Percentiles rank a stretch among this genome's conserved stretches.
These are phyloP conservation scores for Solanum pinnatisectum DNA, from an alignment of 257 asterid genomes.

Conservation along the genomic window DNA sequence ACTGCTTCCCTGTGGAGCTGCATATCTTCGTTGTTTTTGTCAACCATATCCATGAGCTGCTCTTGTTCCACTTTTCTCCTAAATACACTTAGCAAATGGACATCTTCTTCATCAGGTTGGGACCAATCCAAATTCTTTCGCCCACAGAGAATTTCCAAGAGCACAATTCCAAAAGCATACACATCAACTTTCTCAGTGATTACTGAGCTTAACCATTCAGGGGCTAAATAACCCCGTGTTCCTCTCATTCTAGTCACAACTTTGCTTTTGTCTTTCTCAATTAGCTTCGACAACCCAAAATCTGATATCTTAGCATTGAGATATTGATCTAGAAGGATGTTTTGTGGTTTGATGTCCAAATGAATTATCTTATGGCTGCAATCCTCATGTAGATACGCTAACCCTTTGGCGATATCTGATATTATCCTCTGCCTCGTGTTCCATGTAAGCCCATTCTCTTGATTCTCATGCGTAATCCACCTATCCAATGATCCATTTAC, in stretches of 20 bases:
- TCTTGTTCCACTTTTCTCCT: not conserved
- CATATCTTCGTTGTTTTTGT: not conserved
- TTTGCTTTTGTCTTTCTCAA: conserved; percentile 11
- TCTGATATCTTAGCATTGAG: conserved; percentile 18
- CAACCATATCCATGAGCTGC: not conserved
- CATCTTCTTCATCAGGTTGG: not conserved
- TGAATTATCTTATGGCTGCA: not conserved
- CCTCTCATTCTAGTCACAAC: conserved; percentile 15
- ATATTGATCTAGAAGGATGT: not conserved
- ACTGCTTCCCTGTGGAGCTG: not conserved
- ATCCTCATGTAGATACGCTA: conserved; percentile 17
- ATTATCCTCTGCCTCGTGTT: not conserved
- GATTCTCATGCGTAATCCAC: conserved; percentile 4
- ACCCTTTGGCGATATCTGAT: conserved; percentile 10
- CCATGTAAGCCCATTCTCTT: conserved; percentile 5
- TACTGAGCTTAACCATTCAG: not conserved
- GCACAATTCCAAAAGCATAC: not conserved
- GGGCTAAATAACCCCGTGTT: not conserved
- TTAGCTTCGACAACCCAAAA: conserved; percentile 14
- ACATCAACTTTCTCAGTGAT: not conserved
- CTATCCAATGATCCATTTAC: conserved; percentile 16
- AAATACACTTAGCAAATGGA: not conserved
- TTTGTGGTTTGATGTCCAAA: not conserved
- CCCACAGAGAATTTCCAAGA: not conserved
- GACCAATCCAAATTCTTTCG: not conserved